Evolutionary conservation across 169 alveolate species (phyloP).

Genomic region (Plasmodium vinckei): DNA sequence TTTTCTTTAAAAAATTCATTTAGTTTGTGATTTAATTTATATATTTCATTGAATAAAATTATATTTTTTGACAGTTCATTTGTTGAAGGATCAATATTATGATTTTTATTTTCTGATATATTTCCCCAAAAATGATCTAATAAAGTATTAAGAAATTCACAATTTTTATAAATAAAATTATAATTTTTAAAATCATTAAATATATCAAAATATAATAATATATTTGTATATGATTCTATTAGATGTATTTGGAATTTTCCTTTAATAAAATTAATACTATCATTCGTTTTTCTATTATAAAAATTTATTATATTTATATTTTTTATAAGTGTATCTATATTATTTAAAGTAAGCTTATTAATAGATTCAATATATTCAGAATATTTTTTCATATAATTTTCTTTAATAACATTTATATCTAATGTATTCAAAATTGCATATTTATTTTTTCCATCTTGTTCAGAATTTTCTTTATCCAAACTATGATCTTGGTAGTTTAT

Average conservation of each 20-base stretch:
- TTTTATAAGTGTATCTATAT: conserved; percentile 47
- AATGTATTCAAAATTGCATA: conserved; percentile 12
- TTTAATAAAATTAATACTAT: conserved; percentile 46
- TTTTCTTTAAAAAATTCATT: conserved; percentile 44
- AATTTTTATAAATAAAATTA: conserved; percentile 66
- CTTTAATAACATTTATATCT: conserved; percentile 34
- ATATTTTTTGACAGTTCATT: conserved; percentile 56
- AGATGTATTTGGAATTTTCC: conserved; percentile 59
- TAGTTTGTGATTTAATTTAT: conserved; percentile 35
- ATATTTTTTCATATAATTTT: conserved; percentile 54
- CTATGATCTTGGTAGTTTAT: not conserved
- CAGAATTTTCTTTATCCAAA: not conserved
- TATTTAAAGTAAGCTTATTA: conserved; percentile 34
- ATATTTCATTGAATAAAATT: conserved; percentile 38
- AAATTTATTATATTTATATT: conserved; percentile 44
- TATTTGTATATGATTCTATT: conserved; percentile 57
- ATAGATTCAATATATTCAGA: conserved; percentile 35
- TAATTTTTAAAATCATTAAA: conserved; percentile 55
- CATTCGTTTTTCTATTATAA: conserved; percentile 41
- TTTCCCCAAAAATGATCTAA: conserved; percentile 20
- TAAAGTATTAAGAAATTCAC: conserved; percentile 52
- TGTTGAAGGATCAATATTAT: conserved; percentile 13
- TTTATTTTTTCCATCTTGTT: conserved; percentile 1
- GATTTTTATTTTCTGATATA: conserved; percentile 19
- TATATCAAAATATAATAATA: conserved; percentile 51